These are phyloP conservation scores for Boletus barrowsii DNA, from an alignment of 768 basidiomycete genomes.

Conservation along the genomic window DNA sequence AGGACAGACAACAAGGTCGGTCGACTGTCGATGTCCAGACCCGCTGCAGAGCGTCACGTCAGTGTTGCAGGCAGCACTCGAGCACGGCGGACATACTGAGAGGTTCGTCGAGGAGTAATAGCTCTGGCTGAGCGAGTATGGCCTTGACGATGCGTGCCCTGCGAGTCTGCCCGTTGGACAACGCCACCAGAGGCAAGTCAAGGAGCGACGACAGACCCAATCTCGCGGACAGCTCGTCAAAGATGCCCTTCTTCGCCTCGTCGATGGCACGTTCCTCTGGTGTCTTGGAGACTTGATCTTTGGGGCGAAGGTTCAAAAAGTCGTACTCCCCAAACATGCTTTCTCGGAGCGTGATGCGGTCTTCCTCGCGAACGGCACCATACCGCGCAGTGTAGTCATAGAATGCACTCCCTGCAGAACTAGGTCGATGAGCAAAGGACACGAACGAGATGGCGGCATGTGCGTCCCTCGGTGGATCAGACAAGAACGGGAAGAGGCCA, in stretches of 20 bases:
- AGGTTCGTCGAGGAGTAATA: slow-evolving; percentile 90
- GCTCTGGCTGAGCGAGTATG: slow-evolving; percentile 62
- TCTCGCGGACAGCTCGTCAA: slow-evolving; percentile 51
- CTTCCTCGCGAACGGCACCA: slow-evolving; percentile 83
- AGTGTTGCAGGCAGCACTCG: background rate
- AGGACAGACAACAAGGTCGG: slow-evolving; percentile 54
- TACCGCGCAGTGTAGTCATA: slow-evolving; percentile 93
- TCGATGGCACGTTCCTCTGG: slow-evolving; percentile 25
- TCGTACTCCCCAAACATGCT: slow-evolving; percentile 59
- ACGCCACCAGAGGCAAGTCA: slow-evolving; percentile 78
- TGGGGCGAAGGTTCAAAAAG: slow-evolving; percentile 31
- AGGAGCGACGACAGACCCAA: slow-evolving; percentile 63
- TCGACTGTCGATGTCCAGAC: slow-evolving; percentile 66
- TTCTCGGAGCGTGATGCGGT: slow-evolving; percentile 71
- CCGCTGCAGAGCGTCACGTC: slow-evolving; percentile 48
- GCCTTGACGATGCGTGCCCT: slow-evolving; percentile 81
- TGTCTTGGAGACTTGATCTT: slow-evolving; percentile 18
- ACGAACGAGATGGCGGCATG: slow-evolving; percentile 53
- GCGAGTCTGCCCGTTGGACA: slow-evolving; percentile 92
- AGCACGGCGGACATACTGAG: slow-evolving; percentile 51
- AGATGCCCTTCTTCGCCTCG: slow-evolving; percentile 31
- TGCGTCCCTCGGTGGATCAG: slow-evolving; percentile 42
- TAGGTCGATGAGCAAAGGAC: slow-evolving; percentile 62
- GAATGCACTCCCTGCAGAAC: slow-evolving; percentile 66
- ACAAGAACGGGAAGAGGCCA: slow-evolving; percentile 78